Conservation (phyloP, 768 basidiomycete genomes). For the Lentinus brumalis region DNA sequence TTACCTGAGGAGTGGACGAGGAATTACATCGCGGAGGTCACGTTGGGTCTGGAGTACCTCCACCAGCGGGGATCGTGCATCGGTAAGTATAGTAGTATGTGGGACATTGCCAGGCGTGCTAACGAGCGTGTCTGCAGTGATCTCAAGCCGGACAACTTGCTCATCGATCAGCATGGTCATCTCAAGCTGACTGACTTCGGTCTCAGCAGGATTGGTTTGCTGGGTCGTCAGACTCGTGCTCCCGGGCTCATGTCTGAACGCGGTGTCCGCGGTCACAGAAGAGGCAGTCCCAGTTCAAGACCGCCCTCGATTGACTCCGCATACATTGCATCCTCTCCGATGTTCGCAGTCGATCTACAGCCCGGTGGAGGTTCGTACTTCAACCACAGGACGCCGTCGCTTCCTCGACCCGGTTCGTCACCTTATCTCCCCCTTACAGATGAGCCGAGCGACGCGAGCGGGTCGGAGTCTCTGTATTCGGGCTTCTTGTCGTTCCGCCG, state of each 20-base stretch:
- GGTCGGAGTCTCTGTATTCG: constrained; percentile 68
- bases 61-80: constrained; percentile 93
- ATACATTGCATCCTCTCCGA: constrained; percentile 74
- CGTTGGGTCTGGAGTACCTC: constrained; percentile 94
- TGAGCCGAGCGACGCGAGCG: constrained; percentile 85
- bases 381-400: constrained; percentile 61
- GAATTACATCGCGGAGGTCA: constrained; percentile 95
- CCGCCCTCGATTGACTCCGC: constrained; percentile 83
- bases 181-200: constrained; percentile 99
- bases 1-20: constrained; percentile 96
- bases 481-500: constrained; percentile 53
- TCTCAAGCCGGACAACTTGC: constrained; percentile 95
- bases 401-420: constrained; percentile 61
- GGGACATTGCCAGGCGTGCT: not conserved
- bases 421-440: constrained; percentile 74
- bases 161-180: constrained; percentile 96
- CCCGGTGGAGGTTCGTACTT: constrained; percentile 77
- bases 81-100: constrained; percentile 57
- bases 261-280: constrained; percentile 45
- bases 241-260: constrained; percentile 37
- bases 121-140: constrained; percentile 58
- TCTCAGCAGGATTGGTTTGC: constrained; percentile 93
- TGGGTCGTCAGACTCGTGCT: constrained; percentile 92
- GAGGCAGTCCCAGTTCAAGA: constrained; percentile 68
- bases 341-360: constrained; percentile 57